Evolutionary conservation across 306 rosid species (phyloP).

Genomic region (Glycyrrhiza uralensis): DNA sequence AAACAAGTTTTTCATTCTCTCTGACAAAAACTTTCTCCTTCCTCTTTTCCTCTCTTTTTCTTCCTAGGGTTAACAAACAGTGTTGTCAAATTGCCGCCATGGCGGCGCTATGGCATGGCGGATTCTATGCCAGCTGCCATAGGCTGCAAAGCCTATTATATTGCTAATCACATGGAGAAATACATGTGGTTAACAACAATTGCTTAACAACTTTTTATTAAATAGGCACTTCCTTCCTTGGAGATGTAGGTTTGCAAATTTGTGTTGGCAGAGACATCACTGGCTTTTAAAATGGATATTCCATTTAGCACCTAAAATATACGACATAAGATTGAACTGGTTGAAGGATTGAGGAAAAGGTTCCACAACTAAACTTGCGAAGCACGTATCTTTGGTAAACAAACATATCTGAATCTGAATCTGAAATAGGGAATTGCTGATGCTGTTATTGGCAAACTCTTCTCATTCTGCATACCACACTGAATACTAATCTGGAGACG

Average conservation of each 20-base stretch:
- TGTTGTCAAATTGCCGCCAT: no score
- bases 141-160: no score
- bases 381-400: background rate
- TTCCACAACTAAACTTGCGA: background rate
- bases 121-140: no score
- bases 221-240: background rate
- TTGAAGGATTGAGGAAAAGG: background rate
- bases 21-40: no score
- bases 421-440: background rate
- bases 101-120: no score
- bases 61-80: no score
- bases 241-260: background rate
- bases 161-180: background rate
- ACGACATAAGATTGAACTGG: background rate
- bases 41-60: no score
- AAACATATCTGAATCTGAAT: background rate
- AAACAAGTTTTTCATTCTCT: no score
- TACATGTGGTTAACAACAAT: background rate
- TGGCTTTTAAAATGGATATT: background rate
- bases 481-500: background rate
- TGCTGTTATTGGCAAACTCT: background rate
- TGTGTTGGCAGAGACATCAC: background rate
- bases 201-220: background rate
- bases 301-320: background rate
- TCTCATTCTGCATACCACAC: background rate